Base-by-base conservation (phyloP, 2,329 filamentous ascomycete genomes). In the Penicillium sp. region DNA sequence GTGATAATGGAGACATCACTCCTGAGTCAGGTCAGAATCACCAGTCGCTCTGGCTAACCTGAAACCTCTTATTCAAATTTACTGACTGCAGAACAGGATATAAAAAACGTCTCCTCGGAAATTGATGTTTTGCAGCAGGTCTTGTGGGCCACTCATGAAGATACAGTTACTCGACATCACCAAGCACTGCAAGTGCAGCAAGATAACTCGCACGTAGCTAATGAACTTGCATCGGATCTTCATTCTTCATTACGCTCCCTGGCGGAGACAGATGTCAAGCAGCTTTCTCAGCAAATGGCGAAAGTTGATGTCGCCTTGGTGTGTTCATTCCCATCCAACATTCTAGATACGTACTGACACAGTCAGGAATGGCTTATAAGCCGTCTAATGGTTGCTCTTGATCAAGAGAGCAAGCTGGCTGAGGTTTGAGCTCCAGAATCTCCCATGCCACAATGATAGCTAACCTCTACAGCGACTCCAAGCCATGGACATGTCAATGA, bases 261-360 rank as follows among this genome's bases (percentile, higher is more conserved):
- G 16, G 56, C 71, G n/a, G 66, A 69, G 26, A 65, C 65, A 16
- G 70, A 77, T 49, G 52, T 78, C 48, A 57, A 61, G 16, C 61
- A 60, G n/a, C 58, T 80, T 1, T 64, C 65, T 6, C 62, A 71
- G 35, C 69, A 66, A 30, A 63, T 80, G 55, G 63, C 63, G 1
- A 66, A 59, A 13, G 68, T 80, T 16, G 72, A 78, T 45, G 61
- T 70, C 10, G 74, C 76, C 38, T 55, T 80, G 57, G 78, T 78
- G 71, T 67, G 53, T 55, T 33, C 52, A 33, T 11, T 16, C n/a
- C 22, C 13, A 26, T 45, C 11, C 28, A 7, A 2, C 8, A 22
- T 16, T 1, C 10, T 16, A 26, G 40, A 33, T 5, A 11, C 5
- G 16, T 53, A 16, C 55, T 70, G 28, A 69, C 40, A 26, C 4